Evolutionary conservation across 2,329 filamentous ascomycete genomes (phyloP).

Genomic region (Aspergillaceae sp.): DNA sequence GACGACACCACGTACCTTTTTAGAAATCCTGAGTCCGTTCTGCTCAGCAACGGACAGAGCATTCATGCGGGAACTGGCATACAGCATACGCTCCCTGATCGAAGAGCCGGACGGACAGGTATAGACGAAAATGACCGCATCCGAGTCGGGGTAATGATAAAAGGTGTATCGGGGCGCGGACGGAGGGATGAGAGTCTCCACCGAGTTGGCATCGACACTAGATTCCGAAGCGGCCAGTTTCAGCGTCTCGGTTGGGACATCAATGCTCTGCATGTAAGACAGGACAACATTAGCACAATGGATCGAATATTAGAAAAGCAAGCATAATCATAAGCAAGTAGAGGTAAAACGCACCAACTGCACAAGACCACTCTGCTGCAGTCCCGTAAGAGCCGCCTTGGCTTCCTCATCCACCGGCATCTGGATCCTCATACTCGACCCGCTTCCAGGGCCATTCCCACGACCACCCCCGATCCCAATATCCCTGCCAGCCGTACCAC

Average conservation of each 20-base stretch:
- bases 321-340: background rate
- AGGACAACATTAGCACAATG: conserved; percentile 4
- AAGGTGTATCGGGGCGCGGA: conserved; percentile 53
- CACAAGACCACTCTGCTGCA: conserved; percentile 36
- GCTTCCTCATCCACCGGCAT: conserved; percentile 48
- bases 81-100: conserved; percentile 59
- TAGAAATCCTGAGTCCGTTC: conserved; percentile 49
- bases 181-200: conserved; percentile 42
- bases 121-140: conserved; percentile 52
- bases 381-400: conserved; percentile 40
- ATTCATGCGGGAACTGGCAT: conserved; percentile 50
- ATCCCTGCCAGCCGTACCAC: conserved; percentile 44
- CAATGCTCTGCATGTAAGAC: conserved; percentile 25
- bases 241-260: conserved; percentile 46
- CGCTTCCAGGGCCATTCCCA: conserved; percentile 13
- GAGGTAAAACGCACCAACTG: conserved; percentile 38
- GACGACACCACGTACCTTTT: conserved; percentile 39
- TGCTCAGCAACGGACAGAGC: conserved; percentile 48
- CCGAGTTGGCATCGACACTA: conserved; percentile 34
- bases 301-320: conserved; percentile 14
- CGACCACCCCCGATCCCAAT: conserved; percentile 36
- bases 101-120: conserved; percentile 53
- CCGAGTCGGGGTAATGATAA: conserved; percentile 45
- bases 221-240: conserved; percentile 41
- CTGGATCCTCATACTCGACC: conserved; percentile 35